Evolutionary conservation across 129 eudicot species (phyloP), one percentile per base, ranked within the genome.

Genomic region (Glebionis coronaria): DNA sequence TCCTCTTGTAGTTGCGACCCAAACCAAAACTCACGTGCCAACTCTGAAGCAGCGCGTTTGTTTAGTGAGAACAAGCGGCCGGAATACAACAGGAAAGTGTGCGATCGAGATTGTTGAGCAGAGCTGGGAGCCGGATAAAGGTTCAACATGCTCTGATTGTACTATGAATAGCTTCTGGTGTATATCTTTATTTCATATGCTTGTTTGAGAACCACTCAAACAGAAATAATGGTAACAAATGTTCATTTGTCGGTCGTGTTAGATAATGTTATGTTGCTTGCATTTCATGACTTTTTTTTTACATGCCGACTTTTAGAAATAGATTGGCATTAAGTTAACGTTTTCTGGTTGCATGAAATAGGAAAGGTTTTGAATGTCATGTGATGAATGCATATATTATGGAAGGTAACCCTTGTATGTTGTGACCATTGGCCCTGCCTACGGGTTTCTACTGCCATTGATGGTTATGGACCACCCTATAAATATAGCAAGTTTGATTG

Each of bases 51-150:
- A 45, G 95, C 95, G 20, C 76, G 90, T 19, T 10, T 87, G 83
- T 87, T 82, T 61, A 87, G 88, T 77, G 90, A 87, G 85, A 87
- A 81, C 63, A 87, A 87, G 78, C 83, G 95, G n/a, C n/a, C n/a
- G 1, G 95, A 87, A 44, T 87, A 87, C 75, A 87, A 87, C 53
- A n/a, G n/a, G n/a, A n/a, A n/a, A n/a, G n/a, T n/a, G n/a, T n/a
- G n/a, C n/a, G n/a, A n/a, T n/a, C n/a, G n/a, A n/a, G n/a, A n/a
- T n/a, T n/a, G n/a, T n/a, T n/a, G n/a, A n/a, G n/a, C n/a, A n/a
- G n/a, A n/a, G n/a, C n/a, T n/a, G n/a, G n/a, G n/a, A n/a, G n/a
- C n/a, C n/a, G n/a, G n/a, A n/a, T n/a, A n/a, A n/a, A 78, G 95
- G 44, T 14, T 15, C 52, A 28, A 20, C 51, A 40, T 27, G 31